Base-by-base conservation (phyloP, 1,284 basidiomycete species). In the Ganoderma leucocontextum region DNA sequence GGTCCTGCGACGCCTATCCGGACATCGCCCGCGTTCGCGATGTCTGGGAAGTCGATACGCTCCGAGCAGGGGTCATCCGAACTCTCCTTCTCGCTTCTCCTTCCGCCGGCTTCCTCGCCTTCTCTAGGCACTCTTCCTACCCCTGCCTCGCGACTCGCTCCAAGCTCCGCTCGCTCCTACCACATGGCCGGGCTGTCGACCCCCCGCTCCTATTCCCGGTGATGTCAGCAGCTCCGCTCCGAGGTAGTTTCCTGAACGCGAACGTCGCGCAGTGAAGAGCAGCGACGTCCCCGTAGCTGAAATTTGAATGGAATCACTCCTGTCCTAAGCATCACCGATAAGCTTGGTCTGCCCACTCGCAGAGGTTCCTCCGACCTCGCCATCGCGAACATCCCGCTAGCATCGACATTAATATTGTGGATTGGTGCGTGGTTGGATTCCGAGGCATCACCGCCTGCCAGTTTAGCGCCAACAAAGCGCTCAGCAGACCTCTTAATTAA, bases 1-100 rank as follows among this genome's bases (percentile, higher is more conserved):
- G 60, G 65, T 19, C 60, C 65, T 62, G 25, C 33, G 33, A 62
- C 42, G 62, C 42, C 65, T 66, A 66, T 66, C 65, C 65, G 65
- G 65, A 62, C n/a, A 66, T 66, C 65, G 61, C 65, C 65, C 55
- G 57, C 29, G 29, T 38, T 55, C 55, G 55, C 55, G 55, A 58
- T 33, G 58, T 60, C 58, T 42, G 58, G 57, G 60, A 62, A 62
- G 55, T 33, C 65, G 22, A 66, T 41, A 66, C 55, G 47, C 53
- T 58, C 60, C 60, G 60, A 62, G 59, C 58, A 38, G 60, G 60
- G 60, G 60, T 44, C 60, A 62, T 57, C 65, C 52, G 60, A 65
- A 59, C 39, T 47, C 47, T 49, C 55, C 55, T 38, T 10, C 19
- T 17, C 55, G 19, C 42, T 47, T 66, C 60, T 62, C 41, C 65